phyloP scores from a whole-genome alignment of 768 basidiomycete genomes.

The Phaeotremella fagi region DNA sequence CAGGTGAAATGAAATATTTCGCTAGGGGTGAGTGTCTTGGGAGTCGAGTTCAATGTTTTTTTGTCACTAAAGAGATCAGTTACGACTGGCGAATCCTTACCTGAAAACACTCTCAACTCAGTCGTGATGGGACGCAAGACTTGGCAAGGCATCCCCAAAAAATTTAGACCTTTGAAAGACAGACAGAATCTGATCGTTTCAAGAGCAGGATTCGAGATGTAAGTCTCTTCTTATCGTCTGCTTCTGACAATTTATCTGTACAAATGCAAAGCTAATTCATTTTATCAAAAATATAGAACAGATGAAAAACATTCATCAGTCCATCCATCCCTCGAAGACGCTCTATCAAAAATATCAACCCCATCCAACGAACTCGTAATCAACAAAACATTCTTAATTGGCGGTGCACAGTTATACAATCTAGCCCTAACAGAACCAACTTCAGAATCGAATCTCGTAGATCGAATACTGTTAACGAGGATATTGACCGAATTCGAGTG shows the following conservation, averaged over 20 bases:
- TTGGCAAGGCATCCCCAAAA: constrained; percentile 91
- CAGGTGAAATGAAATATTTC: constrained; percentile 89
- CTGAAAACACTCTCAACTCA: constrained; percentile 59
- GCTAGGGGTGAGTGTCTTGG: constrained; percentile 63
- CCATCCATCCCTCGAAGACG: constrained; percentile 19
- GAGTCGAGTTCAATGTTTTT: background rate
- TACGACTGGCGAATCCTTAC: constrained; percentile 51
- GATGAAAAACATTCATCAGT: background rate
- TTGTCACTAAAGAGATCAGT: constrained; percentile 13
- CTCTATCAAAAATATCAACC: constrained; percentile 6
- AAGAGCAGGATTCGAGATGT: constrained; percentile 62
- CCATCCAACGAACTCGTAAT: constrained; percentile 35
- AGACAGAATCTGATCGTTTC: constrained; percentile 71
- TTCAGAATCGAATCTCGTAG: constrained; percentile 54
- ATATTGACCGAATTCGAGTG: constrained; percentile 75
- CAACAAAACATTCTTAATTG: constrained; percentile 76
- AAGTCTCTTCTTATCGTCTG: constrained; percentile 48
- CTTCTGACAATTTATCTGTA: no score
- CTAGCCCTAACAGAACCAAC: constrained; percentile 50
- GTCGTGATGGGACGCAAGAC: constrained; percentile 95
- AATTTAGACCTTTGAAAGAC: constrained; percentile 71
- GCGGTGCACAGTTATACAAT: constrained; percentile 80
- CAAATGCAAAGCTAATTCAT: background rate
- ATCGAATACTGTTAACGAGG: constrained; percentile 83
- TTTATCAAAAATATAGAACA: background rate